Conservation (phyloP, 768 basidiomycete species). For the Phylloporus rhodoxanthus region DNA sequence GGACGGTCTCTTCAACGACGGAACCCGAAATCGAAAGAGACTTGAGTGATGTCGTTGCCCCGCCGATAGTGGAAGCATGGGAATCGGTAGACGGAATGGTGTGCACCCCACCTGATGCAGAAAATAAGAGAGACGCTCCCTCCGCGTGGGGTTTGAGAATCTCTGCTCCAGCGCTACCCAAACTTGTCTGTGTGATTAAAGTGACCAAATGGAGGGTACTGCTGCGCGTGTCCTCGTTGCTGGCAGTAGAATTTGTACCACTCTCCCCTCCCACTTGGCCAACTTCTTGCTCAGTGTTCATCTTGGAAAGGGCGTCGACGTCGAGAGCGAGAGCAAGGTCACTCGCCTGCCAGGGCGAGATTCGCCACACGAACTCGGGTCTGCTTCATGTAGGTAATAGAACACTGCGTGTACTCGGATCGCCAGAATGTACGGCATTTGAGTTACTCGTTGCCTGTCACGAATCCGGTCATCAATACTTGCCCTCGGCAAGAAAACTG, state of each 20-base stretch:
- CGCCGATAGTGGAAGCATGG: background rate
- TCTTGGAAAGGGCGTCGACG: background rate
- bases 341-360: background rate
- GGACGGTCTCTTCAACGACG: background rate
- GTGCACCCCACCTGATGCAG: background rate
- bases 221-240: background rate
- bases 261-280: background rate
- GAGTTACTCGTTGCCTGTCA: background rate
- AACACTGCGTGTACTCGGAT: background rate
- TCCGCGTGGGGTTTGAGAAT: background rate
- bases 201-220: background rate
- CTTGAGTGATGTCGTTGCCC: background rate
- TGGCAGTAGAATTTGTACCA: background rate
- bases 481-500: background rate
- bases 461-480: background rate
- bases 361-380: constrained; percentile 3
- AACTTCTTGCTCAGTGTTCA: background rate
- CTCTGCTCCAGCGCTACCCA: background rate
- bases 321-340: background rate
- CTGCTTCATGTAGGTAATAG: constrained; percentile 1
- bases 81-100: background rate
- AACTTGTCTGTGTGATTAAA: background rate
- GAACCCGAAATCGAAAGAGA: background rate
- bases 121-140: background rate
- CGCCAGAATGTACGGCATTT: constrained; percentile 12